Evolutionary conservation across 257 asterid genomes (phyloP).

Genomic region (Oldenlandia corymbosa): DNA sequence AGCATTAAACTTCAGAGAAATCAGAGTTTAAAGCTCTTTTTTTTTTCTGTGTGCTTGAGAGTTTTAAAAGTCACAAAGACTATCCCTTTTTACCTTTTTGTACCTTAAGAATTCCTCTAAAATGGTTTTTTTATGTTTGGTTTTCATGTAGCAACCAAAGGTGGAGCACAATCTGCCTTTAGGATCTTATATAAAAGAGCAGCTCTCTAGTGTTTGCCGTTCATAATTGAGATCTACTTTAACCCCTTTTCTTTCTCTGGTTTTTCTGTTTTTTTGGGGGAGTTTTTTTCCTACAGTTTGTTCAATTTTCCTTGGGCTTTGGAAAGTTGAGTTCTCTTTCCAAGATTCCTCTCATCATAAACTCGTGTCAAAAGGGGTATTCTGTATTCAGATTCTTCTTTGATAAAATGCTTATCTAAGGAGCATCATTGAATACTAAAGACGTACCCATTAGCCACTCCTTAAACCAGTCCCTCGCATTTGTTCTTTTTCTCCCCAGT

Average conservation of each 20-base stretch:
- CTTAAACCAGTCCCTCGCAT: conserved; percentile 13
- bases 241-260: too few species aligned
- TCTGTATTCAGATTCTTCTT: conserved; percentile 29
- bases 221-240: conserved; percentile 37
- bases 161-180: conserved; percentile 10
- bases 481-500: conserved; percentile 2
- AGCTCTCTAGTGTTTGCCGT: conserved; percentile 21
- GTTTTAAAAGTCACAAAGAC: not conserved
- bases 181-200: conserved; percentile 23
- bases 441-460: conserved; percentile 7
- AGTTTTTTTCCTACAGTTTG: conserved; percentile 15
- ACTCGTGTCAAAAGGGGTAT: conserved; percentile 29
- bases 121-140: not conserved
- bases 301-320: conserved; percentile 39
- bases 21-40: not conserved
- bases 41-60: not conserved
- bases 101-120: not conserved
- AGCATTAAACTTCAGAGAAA: too few species aligned
- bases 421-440: conserved; percentile 18
- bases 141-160: not conserved
- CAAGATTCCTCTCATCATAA: conserved; percentile 53
- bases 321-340: conserved; percentile 53
- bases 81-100: not conserved
- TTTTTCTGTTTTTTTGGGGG: too few species aligned
- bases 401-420: conserved; percentile 30